Conservation (phyloP, 768 basidiomycete genomes). For the Rhodotorula toruloides region DNA sequence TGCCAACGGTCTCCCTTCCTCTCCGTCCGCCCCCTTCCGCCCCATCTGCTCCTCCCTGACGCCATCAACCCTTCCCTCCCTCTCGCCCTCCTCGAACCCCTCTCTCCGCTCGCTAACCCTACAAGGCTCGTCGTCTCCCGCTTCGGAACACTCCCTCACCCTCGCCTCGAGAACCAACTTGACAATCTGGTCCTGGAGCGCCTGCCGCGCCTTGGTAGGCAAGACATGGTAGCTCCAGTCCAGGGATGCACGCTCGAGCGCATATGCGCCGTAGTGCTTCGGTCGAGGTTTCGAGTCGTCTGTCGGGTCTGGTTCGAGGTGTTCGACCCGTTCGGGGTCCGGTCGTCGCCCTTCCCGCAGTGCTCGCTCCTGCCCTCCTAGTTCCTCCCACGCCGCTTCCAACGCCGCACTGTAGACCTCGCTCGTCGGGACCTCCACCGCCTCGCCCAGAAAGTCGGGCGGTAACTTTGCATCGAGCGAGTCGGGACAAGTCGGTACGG, state of each 20-base stretch:
- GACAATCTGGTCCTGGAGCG: constrained; percentile 43
- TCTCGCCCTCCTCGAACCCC: background rate
- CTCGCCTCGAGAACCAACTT: constrained; percentile 18
- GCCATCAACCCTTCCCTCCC: background rate
- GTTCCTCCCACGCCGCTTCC: constrained; percentile 7
- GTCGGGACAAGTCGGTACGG: background rate
- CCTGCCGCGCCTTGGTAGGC: constrained; percentile 32
- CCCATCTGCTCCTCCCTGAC: background rate
- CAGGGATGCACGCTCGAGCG: constrained; percentile 18
- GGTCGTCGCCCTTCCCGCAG: background rate
- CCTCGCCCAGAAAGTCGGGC: constrained; percentile 24
- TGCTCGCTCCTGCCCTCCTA: constrained; percentile 24
- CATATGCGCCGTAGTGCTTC: constrained; percentile 22
- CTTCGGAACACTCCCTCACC: constrained; percentile 20
- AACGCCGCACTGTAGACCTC: constrained; percentile 39
- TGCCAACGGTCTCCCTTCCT: constrained; percentile 32
- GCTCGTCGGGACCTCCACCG: constrained; percentile 36
- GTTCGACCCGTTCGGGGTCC: background rate
- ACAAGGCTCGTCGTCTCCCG: constrained; percentile 31
- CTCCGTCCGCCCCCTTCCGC: background rate
- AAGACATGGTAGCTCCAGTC: constrained; percentile 43
- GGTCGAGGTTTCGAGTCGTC: constrained; percentile 2
- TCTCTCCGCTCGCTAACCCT: background rate
- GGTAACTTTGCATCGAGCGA: constrained; percentile 12
- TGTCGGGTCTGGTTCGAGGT: constrained; percentile 17